phyloP scores from a whole-genome alignment of 106 monocot genomes.

The Dioscorea dumetorum region DNA sequence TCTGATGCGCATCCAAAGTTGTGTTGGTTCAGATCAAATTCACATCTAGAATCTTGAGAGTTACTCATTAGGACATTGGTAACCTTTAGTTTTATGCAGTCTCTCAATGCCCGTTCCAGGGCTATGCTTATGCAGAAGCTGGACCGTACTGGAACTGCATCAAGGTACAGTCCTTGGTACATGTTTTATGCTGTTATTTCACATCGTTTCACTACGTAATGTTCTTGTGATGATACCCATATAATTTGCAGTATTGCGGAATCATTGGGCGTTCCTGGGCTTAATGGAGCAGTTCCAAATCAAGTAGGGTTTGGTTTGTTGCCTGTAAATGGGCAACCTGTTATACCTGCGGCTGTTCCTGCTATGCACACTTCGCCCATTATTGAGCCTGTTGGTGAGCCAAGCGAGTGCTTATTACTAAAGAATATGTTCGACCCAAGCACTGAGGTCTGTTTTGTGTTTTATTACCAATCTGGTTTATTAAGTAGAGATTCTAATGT shows the following conservation, averaged over 20 bases:
- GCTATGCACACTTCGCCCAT: slow-evolving; percentile 9
- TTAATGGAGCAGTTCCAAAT: slow-evolving; percentile 13
- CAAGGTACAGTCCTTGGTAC: slow-evolving; percentile 15
- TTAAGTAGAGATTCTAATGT: no score
- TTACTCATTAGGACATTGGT: not conserved
- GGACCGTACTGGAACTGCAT: slow-evolving; percentile 37
- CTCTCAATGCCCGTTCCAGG: slow-evolving; percentile 42
- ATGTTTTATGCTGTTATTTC: not conserved
- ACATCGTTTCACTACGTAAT: not conserved
- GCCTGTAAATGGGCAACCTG: slow-evolving; percentile 12
- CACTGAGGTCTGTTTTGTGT: slow-evolving; percentile 51
- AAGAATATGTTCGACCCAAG: slow-evolving; percentile 99
- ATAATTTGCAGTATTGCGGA: slow-evolving; percentile 10
- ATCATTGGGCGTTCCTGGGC: slow-evolving; percentile 10
- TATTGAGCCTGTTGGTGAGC: slow-evolving; percentile 37
- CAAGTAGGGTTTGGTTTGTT: not conserved
- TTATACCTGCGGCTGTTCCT: slow-evolving; percentile 6
- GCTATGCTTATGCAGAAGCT: slow-evolving; percentile 55
- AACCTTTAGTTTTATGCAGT: slow-evolving; percentile 1
- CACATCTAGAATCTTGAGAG: no score
- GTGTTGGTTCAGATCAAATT: no score
- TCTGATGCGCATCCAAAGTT: no score
- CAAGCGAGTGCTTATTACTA: slow-evolving; percentile 79
- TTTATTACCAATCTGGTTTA: not conserved
- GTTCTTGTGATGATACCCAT: not conserved